Evolutionary conservation across 805 yeast genomes (phyloP).

Genomic region (Kockiozyma suomiensis): DNA sequence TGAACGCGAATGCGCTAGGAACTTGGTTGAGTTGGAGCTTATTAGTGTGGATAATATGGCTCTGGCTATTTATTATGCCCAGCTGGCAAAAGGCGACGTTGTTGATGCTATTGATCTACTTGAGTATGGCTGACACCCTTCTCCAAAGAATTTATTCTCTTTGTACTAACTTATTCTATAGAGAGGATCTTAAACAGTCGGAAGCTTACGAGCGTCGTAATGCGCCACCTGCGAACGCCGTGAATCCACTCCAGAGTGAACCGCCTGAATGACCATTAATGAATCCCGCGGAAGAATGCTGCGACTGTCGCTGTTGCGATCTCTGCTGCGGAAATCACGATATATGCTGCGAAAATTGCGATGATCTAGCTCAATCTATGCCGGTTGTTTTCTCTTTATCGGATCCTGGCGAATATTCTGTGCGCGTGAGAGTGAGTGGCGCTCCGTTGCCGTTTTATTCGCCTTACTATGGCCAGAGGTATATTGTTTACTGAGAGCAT

Average conservation of each 20-base stretch:
- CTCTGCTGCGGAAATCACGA: not conserved
- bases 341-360: constrained; percentile 1
- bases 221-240: constrained; percentile 10
- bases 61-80: constrained; percentile 30
- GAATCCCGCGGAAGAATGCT: not conserved
- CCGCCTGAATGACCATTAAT: constrained; percentile 16
- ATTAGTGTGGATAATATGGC: constrained; percentile 29
- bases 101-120: constrained; percentile 30
- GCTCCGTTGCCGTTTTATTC: not conserved
- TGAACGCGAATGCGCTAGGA: constrained; percentile 27
- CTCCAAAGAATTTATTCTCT: not conserved
- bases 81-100: constrained; percentile 30
- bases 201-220: constrained; percentile 20
- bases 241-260: constrained; percentile 7
- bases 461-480: not conserved
- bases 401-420: not conserved
- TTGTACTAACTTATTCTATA: not conserved
- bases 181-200: constrained; percentile 26
- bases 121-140: constrained; percentile 13
- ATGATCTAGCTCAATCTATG: not conserved
- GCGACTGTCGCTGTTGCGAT: constrained; percentile 10
- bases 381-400: not conserved
- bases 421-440: not conserved
- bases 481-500: not conserved
- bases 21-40: constrained; percentile 29